These are phyloP conservation scores for Sergeia podlipaevii DNA, from an alignment of 208 protist species.

Conservation along the genomic window DNA sequence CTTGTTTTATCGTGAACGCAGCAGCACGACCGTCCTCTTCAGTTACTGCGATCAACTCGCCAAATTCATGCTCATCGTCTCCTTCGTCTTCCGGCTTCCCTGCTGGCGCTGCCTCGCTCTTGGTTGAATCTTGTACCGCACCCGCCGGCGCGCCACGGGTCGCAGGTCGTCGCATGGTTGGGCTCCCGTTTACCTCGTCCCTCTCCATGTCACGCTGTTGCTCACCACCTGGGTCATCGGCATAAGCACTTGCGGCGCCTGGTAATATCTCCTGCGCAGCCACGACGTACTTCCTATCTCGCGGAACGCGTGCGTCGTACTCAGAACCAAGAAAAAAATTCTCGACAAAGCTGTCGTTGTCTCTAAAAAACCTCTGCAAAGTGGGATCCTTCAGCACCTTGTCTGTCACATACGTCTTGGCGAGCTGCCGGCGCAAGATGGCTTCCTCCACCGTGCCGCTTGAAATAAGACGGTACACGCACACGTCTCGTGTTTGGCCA, in stretches of 20 bases:
- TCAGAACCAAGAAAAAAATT: constrained; percentile 87
- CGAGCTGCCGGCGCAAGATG: constrained; percentile 97
- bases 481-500: constrained; percentile 95
- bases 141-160: neutral
- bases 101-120: neutral
- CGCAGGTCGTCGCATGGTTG: constrained; percentile 2
- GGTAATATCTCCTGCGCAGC: constrained; percentile 26
- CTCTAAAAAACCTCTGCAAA: constrained; percentile 93
- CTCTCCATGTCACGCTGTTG: neutral
- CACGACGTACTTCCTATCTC: constrained; percentile 52
- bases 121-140: neutral
- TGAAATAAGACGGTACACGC: constrained; percentile 96
- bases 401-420: constrained; percentile 94
- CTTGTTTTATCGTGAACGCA: neutral
- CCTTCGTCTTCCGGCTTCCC: neutral
- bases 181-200: too few relatives aligned
- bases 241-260: neutral
- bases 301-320: constrained; percentile 58
- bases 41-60: constrained; percentile 17
- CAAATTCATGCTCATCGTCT: constrained; percentile 22
- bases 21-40: constrained; percentile 4
- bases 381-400: constrained; percentile 96
- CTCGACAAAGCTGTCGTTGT: constrained; percentile 83
- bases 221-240: neutral
- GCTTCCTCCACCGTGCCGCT: constrained; percentile 98